Evolutionary conservation across 257 asterid genomes (phyloP).

Genomic region (Lithospermum erythrorhizon): DNA sequence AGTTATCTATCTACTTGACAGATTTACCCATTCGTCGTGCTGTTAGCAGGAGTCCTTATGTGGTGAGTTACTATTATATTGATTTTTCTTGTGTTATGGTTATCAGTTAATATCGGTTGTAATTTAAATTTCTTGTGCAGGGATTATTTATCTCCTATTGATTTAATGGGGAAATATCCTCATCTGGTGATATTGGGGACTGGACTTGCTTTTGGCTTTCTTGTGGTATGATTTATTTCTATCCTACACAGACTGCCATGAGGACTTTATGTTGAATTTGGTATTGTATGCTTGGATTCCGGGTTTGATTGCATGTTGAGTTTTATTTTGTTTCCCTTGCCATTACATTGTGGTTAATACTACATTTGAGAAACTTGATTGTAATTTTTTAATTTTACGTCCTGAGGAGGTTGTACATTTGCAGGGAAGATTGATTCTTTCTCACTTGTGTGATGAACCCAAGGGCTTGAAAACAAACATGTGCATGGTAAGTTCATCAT

Average conservation of each 20-base stretch:
- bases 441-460: constrained; percentile 94
- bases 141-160: constrained; percentile 77
- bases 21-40: constrained; percentile 76
- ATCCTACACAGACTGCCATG: background rate
- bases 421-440: constrained; percentile 92
- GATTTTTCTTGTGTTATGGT: background rate
- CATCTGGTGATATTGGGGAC: constrained; percentile 59
- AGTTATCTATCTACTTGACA: constrained; percentile 26
- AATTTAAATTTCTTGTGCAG: constrained; percentile 26
- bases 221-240: constrained; percentile 53
- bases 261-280: background rate
- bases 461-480: constrained; percentile 92
- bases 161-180: constrained; percentile 55
- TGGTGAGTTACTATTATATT: constrained; percentile 43
- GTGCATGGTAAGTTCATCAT: constrained; percentile 65
- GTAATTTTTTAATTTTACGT: background rate
- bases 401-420: constrained; percentile 18
- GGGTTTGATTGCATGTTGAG: background rate
- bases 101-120: background rate
- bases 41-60: constrained; percentile 55
- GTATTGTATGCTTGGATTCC: background rate
- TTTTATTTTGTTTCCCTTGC: background rate
- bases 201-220: constrained; percentile 93
- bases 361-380: background rate
- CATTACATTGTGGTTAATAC: background rate